Base-by-base conservation (phyloP, 176 grass and related monocot genomes). In the Phragmites australis region DNA sequence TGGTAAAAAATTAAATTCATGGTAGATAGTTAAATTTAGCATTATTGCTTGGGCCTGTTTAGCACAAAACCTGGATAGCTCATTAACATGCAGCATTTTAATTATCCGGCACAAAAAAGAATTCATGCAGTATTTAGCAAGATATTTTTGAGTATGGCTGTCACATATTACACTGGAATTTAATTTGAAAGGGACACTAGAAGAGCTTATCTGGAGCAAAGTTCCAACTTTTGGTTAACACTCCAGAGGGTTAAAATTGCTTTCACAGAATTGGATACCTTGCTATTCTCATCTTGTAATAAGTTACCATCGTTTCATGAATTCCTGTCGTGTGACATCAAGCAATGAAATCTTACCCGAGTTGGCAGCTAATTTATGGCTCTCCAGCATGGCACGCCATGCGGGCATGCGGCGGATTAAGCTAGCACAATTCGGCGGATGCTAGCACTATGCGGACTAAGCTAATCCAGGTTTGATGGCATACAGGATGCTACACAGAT, bases 181-280 rank as follows among this genome's bases (percentile, higher is more conserved):
- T n/a, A n/a, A 29, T 77, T 57, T 26, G n/a, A 53, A 48, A 74
- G 37, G 17, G 25, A 16, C 67, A 44, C 14, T 9, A 3, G 75
- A 37, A 26, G 58, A 80, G 58, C 47, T 79, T 80, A 73, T 39
- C 19, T 14, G 51, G 39, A 81, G 21, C 29, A 19, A 72, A 65
- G 3, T 72, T 18, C 19, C 32, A 79, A 53, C 45, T 61, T 72
- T 60, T 61, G 43, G 19, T n/a, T n/a, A n/a, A n/a, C n/a, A n/a
- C 90, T 62, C 39, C 65, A 87, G 41, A 88, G 87, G 58, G 64
- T 21, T 87, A 30, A 68, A 70, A 75, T 53, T 82, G 19, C 62
- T 21, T 60, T 14, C 41, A 10, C 37, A 60, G 52, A 76, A 57
- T 69, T 75, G 3, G 39, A 53, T 52, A 3, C 44, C 51, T 43